phyloP scores from a whole-genome alignment of 2,329 filamentous ascomycete species.

The Penicillium sp. region DNA sequence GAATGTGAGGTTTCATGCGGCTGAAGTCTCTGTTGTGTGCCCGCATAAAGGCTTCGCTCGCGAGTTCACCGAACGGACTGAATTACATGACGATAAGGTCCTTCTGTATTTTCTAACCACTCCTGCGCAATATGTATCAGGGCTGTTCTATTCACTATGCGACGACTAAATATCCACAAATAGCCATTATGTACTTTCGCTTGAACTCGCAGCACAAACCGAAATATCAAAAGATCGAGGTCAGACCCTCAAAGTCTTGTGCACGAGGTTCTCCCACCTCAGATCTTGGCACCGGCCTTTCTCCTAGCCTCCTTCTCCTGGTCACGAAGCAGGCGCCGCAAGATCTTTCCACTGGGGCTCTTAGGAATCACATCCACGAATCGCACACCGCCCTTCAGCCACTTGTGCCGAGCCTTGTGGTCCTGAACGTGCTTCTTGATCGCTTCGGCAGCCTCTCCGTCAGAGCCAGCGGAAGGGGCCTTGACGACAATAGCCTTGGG shows the following conservation, averaged over 20 bases:
- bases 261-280: conserved; percentile 26
- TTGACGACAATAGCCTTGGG: conserved; percentile 68
- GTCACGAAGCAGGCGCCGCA: conserved; percentile 68
- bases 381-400: conserved; percentile 62
- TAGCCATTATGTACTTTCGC: neutral
- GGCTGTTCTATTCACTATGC: neutral
- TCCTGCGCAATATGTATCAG: too few relatives aligned
- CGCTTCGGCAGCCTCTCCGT: conserved; percentile 51
- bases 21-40: too few relatives aligned
- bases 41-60: too few relatives aligned
- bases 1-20: too few relatives aligned
- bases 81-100: too few relatives aligned
- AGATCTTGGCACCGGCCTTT: conserved; percentile 68
- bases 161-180: neutral
- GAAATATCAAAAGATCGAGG: neutral
- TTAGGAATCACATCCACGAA: conserved; percentile 62
- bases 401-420: conserved; percentile 64
- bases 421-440: conserved; percentile 63
- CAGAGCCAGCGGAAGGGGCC: conserved; percentile 53
- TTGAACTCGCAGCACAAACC: neutral
- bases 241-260: neutral
- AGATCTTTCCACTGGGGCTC: conserved; percentile 64
- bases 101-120: too few relatives aligned
- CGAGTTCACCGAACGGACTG: too few relatives aligned
- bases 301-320: conserved; percentile 70